phyloP scores from a whole-genome alignment of 208 protist species.

The Trypanosoma avium region DNA sequence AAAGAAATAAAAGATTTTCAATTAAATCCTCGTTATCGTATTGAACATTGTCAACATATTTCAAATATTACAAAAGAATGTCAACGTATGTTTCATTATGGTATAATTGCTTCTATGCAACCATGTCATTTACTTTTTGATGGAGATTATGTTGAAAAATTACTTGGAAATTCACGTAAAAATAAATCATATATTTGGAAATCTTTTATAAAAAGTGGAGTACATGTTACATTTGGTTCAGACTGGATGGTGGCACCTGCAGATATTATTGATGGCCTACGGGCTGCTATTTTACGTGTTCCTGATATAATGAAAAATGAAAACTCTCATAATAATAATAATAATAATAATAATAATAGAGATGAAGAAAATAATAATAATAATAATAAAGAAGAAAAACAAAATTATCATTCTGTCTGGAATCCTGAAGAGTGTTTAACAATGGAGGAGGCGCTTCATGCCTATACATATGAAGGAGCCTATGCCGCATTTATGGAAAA shows the following conservation, averaged over 20 bases:
- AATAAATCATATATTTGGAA: constrained; percentile 49
- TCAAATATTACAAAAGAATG: constrained; percentile 30
- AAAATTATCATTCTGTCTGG: constrained; percentile 55
- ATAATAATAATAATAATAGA: too few relatives aligned
- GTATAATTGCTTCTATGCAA: constrained; percentile 78
- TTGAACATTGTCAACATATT: constrained; percentile 75
- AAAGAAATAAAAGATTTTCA: constrained; percentile 21
- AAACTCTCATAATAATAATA: too few relatives aligned
- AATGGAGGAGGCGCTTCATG: constrained; percentile 51
- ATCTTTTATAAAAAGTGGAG: constrained; percentile 34
- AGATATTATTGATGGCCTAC: constrained; percentile 47
- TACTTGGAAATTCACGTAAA: constrained; percentile 42
- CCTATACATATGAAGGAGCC: constrained; percentile 57
- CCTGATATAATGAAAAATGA: constrained; percentile 54
- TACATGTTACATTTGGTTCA: constrained; percentile 49
- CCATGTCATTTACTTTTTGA: constrained; percentile 65
- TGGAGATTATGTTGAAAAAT: constrained; percentile 44
- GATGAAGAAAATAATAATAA: too few relatives aligned
- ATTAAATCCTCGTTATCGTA: constrained; percentile 40
- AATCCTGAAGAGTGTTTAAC: constrained; percentile 46
- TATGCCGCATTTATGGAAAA: constrained; percentile 63
- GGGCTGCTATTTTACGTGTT: constrained; percentile 54
- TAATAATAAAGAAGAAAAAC: too few relatives aligned
- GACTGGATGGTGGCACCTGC: constrained; percentile 70
- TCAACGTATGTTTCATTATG: constrained; percentile 33